Percentiles rank a stretch among this genome's conserved stretches.
These are phyloP conservation scores for Auricularia sp. DNA, from an alignment of 768 basidiomycete species.

Conservation along the genomic window DNA sequence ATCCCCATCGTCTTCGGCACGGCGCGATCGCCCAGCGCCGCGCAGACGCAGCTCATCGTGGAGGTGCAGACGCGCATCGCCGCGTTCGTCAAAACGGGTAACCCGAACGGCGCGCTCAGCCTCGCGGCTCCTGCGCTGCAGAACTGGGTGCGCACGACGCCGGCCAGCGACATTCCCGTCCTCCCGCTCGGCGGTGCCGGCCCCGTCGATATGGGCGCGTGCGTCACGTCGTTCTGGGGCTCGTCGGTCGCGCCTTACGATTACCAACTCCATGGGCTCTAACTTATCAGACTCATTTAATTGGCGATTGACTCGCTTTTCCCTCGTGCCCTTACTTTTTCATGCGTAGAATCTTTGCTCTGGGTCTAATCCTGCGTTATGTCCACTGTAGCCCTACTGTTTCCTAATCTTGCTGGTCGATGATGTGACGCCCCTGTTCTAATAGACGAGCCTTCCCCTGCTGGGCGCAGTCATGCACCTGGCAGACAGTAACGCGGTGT, in stretches of 20 bases:
- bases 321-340: too few relatives aligned
- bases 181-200: not conserved
- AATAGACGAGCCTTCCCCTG: too few relatives aligned
- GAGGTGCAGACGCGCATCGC: constrained; percentile 64
- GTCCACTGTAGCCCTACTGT: too few relatives aligned
- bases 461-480: too few relatives aligned
- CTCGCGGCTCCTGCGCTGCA: not conserved
- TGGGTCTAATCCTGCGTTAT: too few relatives aligned
- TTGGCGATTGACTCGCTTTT: too few relatives aligned
- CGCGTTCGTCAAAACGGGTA: constrained; percentile 51
- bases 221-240: not conserved
- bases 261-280: not conserved
- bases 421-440: too few relatives aligned
- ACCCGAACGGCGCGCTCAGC: constrained; percentile 39
- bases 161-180: not conserved
- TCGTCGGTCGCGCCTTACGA: not conserved
- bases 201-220: not conserved
- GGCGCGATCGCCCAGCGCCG: constrained; percentile 39
- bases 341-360: too few relatives aligned
- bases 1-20: constrained; percentile 36
- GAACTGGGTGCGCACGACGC: not conserved
- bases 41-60: constrained; percentile 45
- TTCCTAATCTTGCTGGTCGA: too few relatives aligned
- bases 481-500: too few relatives aligned
- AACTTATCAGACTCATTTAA: not conserved